Evolutionary conservation across 2,329 filamentous ascomycete species (phyloP), one percentile per base, ranked within the genome.

Genomic region (Pyrenophora teres): DNA sequence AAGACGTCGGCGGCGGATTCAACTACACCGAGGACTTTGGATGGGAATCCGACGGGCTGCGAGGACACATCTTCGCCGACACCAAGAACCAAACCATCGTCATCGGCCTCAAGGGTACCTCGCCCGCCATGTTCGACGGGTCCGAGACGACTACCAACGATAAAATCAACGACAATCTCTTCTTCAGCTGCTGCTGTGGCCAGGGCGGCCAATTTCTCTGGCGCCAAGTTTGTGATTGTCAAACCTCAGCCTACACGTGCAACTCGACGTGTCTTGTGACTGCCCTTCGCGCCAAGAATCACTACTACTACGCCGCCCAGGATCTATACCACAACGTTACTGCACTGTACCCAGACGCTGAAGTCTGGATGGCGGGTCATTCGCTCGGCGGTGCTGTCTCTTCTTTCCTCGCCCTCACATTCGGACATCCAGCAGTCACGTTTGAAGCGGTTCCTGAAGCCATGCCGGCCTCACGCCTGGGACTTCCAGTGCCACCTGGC

Each of bases 141-240:
- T 89, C 93, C 32, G 93, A 92, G 44, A 97, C 94, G 1, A 97
- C 93, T 0, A 96, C 92, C 21, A 96, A 96, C 63, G 94, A 99
- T 77, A 99, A 99, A 77, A 80, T 92, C 67, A 99, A 97, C 72
- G 94, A 99, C 75, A 99, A 99, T 70, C 81, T 99, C 8, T 96
- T 96, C 75, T 97, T 97, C 77, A 96, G 92, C 69, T 99, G 94
- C 77, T 99, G 94, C 74, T 99, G 94, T 75, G 94, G 86, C 3
- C 92, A 97, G 75, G 92, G 95, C 64, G 92, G 92, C 0, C 90
- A 92, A 59, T 92, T 87, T 77, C 85, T 92, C 13, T 97, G 92
- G 87, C 87, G 89, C 54, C 88, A 95, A 70, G 92, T 96, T 49
- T 99, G 94, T 75, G 89, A 96, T 72, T 99, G 94, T 71, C 90